Evolutionary conservation across 2,329 filamentous ascomycete genomes (phyloP).

Genomic region (Aspergillus japonicus): DNA sequence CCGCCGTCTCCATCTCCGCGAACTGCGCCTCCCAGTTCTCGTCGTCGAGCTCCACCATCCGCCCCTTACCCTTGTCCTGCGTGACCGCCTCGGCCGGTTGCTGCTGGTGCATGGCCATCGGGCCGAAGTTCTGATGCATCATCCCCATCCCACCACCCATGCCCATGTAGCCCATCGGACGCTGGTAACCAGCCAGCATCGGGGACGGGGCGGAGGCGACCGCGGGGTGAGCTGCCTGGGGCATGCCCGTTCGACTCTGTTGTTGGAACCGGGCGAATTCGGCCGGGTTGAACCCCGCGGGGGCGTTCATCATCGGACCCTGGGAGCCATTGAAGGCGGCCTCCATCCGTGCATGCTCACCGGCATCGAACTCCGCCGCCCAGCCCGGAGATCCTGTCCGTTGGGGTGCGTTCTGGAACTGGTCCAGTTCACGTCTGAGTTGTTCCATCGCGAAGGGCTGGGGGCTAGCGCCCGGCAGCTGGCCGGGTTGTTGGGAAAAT

Average conservation of each 20-base stretch:
- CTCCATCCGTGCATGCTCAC: slow-evolving; percentile 68
- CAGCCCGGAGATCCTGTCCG: slow-evolving; percentile 58
- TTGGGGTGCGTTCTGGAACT: slow-evolving; percentile 49
- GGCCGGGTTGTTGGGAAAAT: slow-evolving; percentile 77
- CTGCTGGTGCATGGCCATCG: slow-evolving; percentile 50
- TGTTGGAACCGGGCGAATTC: slow-evolving; percentile 89
- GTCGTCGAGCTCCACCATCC: slow-evolving; percentile 88
- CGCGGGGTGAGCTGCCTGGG: slow-evolving; percentile 59
- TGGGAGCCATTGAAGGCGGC: slow-evolving; percentile 61
- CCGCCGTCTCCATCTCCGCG: slow-evolving; percentile 70
- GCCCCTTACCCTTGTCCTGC: slow-evolving; percentile 78
- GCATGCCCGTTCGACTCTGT: slow-evolving; percentile 59
- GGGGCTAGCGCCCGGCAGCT: slow-evolving; percentile 55
- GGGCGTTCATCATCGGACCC: slow-evolving; percentile 45
- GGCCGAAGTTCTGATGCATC: slow-evolving; percentile 49
- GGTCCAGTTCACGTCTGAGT: slow-evolving; percentile 62
- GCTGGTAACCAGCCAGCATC: slow-evolving; percentile 57
- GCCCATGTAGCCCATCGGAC: slow-evolving; percentile 43
- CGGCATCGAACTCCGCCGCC: slow-evolving; percentile 64
- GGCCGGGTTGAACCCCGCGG: slow-evolving; percentile 68
- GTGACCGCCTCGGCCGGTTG: slow-evolving; percentile 43
- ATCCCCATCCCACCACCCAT: slow-evolving; percentile 53
- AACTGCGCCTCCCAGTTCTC: slow-evolving; percentile 96
- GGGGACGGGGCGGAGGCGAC: slow-evolving; percentile 54
- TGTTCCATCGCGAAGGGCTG: slow-evolving; percentile 66